A percentile compares a stretch with the other conserved stretches of the same genome.
Conservation (phyloP, 139 green algal genomes). For the Raphidocelis subcapitata region DNA sequence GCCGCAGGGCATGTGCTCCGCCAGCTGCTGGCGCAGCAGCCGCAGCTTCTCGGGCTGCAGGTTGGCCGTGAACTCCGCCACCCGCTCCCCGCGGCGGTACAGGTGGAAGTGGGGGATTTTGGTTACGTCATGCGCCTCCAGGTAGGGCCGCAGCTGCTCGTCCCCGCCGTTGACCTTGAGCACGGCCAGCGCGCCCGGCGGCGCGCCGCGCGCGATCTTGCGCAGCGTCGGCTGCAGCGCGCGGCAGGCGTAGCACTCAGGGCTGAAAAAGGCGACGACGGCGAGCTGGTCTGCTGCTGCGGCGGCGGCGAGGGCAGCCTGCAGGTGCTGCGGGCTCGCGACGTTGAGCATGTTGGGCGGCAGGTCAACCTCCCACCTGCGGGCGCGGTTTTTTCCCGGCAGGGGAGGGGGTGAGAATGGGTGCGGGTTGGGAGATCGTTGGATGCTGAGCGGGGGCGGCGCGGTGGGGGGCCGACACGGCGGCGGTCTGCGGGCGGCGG, state of each 20-base stretch:
- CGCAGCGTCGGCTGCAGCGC: constrained; percentile 58
- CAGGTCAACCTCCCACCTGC: constrained; percentile 30
- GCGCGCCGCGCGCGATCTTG: constrained; percentile 52
- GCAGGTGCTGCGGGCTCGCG: constrained; percentile 2
- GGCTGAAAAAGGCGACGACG: constrained; percentile 60
- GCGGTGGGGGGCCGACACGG: too few species aligned
- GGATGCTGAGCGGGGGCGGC: not conserved
- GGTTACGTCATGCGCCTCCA: constrained; percentile 42
- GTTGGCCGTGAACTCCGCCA: constrained; percentile 55
- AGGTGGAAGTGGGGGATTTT: constrained; percentile 58
- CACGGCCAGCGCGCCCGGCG: constrained; percentile 27
- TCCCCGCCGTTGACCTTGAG: constrained; percentile 52
- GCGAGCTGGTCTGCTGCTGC: constrained; percentile 17
- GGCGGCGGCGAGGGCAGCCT: not conserved
- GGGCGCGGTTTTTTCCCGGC: not conserved
- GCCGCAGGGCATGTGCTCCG: constrained; percentile 24
- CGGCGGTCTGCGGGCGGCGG: not conserved
- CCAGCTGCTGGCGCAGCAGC: constrained; percentile 49
- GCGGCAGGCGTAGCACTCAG: constrained; percentile 42
- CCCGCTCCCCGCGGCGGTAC: constrained; percentile 22
- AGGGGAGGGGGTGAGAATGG: not conserved
- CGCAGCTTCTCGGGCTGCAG: constrained; percentile 48
- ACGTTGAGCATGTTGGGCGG: constrained; percentile 23
- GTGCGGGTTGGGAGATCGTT: not conserved
- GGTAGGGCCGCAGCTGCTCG: constrained; percentile 34